These are phyloP conservation scores for Ampelocalamus luodianensis DNA, from an alignment of 176 grass and related monocot species.

Conservation along the genomic window DNA sequence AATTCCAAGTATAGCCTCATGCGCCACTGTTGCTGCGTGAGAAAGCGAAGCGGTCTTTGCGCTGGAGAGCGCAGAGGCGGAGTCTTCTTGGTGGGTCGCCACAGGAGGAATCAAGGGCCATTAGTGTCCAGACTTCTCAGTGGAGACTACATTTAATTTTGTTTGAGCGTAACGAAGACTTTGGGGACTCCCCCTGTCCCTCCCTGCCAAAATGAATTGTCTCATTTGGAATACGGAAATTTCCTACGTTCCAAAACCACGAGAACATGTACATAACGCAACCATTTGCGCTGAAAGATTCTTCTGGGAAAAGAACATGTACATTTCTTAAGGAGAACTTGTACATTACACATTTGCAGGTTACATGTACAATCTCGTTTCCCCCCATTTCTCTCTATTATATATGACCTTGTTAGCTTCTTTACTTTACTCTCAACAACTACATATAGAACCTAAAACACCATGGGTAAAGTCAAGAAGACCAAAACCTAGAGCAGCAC, in stretches of 20 bases:
- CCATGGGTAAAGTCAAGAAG: not conserved
- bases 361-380: not conserved
- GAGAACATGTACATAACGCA: not conserved
- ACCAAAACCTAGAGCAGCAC: constrained; percentile 13
- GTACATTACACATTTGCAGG: constrained; percentile 24
- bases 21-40: no score
- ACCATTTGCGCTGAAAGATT: not conserved
- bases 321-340: not conserved
- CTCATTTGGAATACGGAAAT: not conserved
- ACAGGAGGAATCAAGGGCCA: no score
- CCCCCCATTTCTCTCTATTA: not conserved
- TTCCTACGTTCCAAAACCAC: not conserved
- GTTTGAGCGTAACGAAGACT: not conserved
- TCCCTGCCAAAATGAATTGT: not conserved
- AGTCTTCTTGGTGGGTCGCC: no score
- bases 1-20: no score
- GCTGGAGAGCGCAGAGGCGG: no score
- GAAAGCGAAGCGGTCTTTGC: no score
- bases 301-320: not conserved
- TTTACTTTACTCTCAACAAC: not conserved
- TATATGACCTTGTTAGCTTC: constrained; percentile 19
- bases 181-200: not conserved
- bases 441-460: not conserved
- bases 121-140: no score
- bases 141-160: not conserved